Percentiles rank a stretch among this genome's conserved stretches.
phyloP scores from a whole-genome alignment of 148 eudicot species.

The Rhododendron williamsianum region DNA sequence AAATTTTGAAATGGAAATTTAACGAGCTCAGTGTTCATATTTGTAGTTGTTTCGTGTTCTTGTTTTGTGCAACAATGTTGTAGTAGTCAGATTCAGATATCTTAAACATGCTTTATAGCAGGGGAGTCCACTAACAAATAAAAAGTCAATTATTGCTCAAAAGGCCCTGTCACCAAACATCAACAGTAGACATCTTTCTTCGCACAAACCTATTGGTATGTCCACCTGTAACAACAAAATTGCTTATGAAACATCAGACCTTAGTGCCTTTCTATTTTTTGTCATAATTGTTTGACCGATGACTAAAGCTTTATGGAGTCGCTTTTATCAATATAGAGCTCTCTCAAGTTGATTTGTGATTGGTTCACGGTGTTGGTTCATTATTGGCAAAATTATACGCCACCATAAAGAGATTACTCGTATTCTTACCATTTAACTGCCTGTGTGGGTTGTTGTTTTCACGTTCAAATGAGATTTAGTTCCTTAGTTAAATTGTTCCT shows the following conservation, averaged over 20 bases:
- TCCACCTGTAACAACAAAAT: background rate
- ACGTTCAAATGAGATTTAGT: background rate
- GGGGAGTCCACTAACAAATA: background rate
- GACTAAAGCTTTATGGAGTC: background rate
- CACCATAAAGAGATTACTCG: background rate
- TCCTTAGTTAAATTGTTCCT: background rate
- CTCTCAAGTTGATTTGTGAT: background rate
- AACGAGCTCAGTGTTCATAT: background rate
- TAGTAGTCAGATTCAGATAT: background rate
- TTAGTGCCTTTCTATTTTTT: background rate
- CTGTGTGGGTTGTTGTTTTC: background rate
- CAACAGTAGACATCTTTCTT: background rate
- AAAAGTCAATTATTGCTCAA: slow-evolving; percentile 2
- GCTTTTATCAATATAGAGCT: slow-evolving; percentile 1
- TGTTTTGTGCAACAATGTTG: background rate
- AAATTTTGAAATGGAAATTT: background rate
- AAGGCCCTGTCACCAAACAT: background rate
- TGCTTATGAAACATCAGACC: background rate
- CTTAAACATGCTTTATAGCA: background rate
- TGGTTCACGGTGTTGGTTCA: background rate
- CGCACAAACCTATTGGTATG: background rate
- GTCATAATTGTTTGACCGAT: background rate
- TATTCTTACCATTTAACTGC: background rate
- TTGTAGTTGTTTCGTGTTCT: slow-evolving; percentile 4
- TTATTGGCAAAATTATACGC: background rate